Base-by-base conservation (phyloP, 1,139 yeast species). In the Scheffersomyces segobiensis region DNA sequence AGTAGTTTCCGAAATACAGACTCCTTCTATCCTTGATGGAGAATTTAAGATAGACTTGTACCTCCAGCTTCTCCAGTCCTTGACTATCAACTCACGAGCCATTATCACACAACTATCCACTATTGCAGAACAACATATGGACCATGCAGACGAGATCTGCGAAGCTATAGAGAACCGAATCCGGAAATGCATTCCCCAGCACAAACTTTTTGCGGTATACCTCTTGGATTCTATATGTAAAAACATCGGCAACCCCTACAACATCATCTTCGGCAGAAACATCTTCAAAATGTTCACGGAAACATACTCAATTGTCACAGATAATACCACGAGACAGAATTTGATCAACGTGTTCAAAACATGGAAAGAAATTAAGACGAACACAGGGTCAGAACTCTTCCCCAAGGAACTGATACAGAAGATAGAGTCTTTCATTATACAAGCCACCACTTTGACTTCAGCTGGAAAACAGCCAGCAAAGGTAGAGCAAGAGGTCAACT, bases 171-270 rank as follows among this genome's bases (percentile, higher is more conserved):
- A 77, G 57, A 69, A 69, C 26, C 68, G 83, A 52, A 75, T 80
- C 55, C 67, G 65, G 56, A 75, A 70, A 58, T 74, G 79, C 55
- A 67, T 77, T 20, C 83, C 83, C 19, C 76, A 76, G 56, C 72
- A 77, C 62, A 80, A 79, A 64, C 68, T 80, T 47, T 74, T 63
- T 60, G 68, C 77, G 19, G 70, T 80, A 55, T 80, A 80, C 62
- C 66, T 80, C 53, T 63, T 80, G 65, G 84, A 80, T 65, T 75
- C 80, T 50, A 77, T 80, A 22, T 71, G 78, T 63, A 80, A 80
- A 63, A 78, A 74, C 65, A 71, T 79, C 52, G 83, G 83, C 17
- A 78, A 75, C 59, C 84, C 84, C 5, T 80, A 79, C 65, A 78
- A 77, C 61, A 62, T 77, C 50, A 63, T 79, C 52, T 78, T 80